Base-by-base conservation (phyloP, 129 eudicot genomes). In the Erigeron canadensis region DNA sequence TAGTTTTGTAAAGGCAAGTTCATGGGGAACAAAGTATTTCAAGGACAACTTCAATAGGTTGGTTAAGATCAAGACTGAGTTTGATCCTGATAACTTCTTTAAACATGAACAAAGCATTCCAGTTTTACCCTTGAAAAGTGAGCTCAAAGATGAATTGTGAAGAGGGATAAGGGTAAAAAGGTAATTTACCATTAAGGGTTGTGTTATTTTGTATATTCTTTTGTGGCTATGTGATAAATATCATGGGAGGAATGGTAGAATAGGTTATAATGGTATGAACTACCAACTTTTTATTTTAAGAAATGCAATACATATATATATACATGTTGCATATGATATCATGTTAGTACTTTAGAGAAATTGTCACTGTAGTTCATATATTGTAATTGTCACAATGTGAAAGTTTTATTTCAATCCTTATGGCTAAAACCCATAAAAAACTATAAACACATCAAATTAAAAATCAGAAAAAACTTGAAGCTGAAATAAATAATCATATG, bases 91-190 rank as follows among this genome's bases (percentile, higher is more conserved):
- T 18, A 71, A 71, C 57, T 71, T 71, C 67, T 71, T 71, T 19
- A 71, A 71, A 13, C 75, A 71, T 71, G 75, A 71, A 71, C 75
- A 71, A 71, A 71, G 75, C 22, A 71, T 71, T 8, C 75, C 75
- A 4, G 16, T 71, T 71, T 71, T 71, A 57, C 75, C 75, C 16
- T 43, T 71, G 40, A 71, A 58, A 71, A 57, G 56, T 22, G 22
- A 44, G 43, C 44, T 71, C 23, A 15, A 43, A 22, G 40, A 57
- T 58, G 65, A 42, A 43, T 7, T 71, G 67, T 57, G n/a, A 58
- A 43, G 0, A 11, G 7, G 40, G 44, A 16, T 7, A 71, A 71
- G 43, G 75, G 44, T 57, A 15, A 58, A 71, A 28, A 71, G 38
- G 42, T 43, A 43, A 57, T 42, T 50, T 15, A 57, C 28, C 18